Evolutionary conservation across 352 stramenopile genomes (phyloP), one percentile per base, ranked within the genome.

Genomic region (Nothophytophthora sp.): DNA sequence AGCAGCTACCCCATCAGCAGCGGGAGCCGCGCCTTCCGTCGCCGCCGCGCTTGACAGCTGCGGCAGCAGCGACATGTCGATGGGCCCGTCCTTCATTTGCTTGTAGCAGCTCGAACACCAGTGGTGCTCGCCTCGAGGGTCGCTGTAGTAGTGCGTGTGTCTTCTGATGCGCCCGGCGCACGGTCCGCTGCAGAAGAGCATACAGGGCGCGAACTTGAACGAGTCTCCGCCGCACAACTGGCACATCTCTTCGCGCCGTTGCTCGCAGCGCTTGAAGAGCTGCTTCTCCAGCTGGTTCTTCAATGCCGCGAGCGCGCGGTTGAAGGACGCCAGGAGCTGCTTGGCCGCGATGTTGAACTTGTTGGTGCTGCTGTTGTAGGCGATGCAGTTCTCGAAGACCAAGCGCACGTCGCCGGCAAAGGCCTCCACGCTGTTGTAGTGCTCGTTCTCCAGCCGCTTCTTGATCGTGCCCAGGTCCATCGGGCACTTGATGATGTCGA

Each of bases 391-490:
- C 29, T 95, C 84, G 50, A 96, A 96, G 16, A 95, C 86, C 20
- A 96, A 70, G 0, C 85, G 88, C n/a, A 96, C 81, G 50, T 96
- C 86, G 3, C 70, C 85, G 0, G 86, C 83, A 68, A 95, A 95
- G 12, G 83, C 81, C 44, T 95, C 83, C 15, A 94, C 86, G 10
- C 83, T 94, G 60, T 83, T 88, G 79, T 99, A 99, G 38, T 95
- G 86, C 46, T 95, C 88, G 62, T 90, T 96, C 54, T 99, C 96
- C 23, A 99, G 60, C 1, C 90, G 79, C 66, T 98, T 98, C 63
- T 97, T 96, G 61, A 99, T 98, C n/a, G 96, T 99, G 16, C 96
- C 95, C 16, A 99, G 79, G 72, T 99, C 97, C 97, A 99, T 99
- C 1, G 97, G 97, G 40, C 92, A 94, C 61, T 98, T 98, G 65